Evolutionary conservation across 148 eudicot genomes (phyloP).

Genomic region (Hydrangea macrophylla): DNA sequence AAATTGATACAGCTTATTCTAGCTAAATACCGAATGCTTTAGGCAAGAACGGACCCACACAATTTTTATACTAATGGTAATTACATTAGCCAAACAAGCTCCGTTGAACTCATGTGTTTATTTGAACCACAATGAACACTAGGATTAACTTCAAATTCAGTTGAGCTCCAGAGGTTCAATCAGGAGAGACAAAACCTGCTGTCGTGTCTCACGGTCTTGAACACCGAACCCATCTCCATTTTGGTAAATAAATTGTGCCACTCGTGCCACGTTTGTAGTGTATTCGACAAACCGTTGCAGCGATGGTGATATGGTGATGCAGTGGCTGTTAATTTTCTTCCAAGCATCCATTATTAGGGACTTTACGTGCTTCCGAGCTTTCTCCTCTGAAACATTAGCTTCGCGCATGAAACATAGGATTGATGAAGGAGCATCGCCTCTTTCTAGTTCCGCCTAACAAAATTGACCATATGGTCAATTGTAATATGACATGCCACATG

Average conservation of each 20-base stretch:
- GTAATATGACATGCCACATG: no score
- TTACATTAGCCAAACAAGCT: no score
- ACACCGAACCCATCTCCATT: slow-evolving; percentile 51
- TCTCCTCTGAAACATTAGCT: slow-evolving; percentile 36
- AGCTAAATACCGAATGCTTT: no score
- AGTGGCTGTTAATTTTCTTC: slow-evolving; percentile 35
- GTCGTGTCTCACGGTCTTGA: slow-evolving; percentile 32
- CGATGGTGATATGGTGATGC: slow-evolving; percentile 8
- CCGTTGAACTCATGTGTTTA: no score
- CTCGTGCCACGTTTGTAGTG: slow-evolving; percentile 38
- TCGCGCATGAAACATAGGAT: slow-evolving; percentile 49
- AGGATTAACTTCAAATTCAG: no score
- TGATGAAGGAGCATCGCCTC: slow-evolving; percentile 52
- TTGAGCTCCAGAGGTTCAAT: slow-evolving; percentile 29
- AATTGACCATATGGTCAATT: neutral
- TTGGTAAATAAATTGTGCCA: slow-evolving; percentile 43
- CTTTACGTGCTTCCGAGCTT: slow-evolving; percentile 32
- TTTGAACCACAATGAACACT: no score
- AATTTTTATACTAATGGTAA: no score
- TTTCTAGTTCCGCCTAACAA: slow-evolving; percentile 40
- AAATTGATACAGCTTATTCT: no score
- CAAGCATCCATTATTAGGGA: slow-evolving; percentile 30
- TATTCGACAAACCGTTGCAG: slow-evolving; percentile 17
- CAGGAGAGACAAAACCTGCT: slow-evolving; percentile 28
- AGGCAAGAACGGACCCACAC: no score